These are phyloP conservation scores for Xylariaceae sp. DNA, from an alignment of 2,329 filamentous ascomycete genomes.

Conservation along the genomic window DNA sequence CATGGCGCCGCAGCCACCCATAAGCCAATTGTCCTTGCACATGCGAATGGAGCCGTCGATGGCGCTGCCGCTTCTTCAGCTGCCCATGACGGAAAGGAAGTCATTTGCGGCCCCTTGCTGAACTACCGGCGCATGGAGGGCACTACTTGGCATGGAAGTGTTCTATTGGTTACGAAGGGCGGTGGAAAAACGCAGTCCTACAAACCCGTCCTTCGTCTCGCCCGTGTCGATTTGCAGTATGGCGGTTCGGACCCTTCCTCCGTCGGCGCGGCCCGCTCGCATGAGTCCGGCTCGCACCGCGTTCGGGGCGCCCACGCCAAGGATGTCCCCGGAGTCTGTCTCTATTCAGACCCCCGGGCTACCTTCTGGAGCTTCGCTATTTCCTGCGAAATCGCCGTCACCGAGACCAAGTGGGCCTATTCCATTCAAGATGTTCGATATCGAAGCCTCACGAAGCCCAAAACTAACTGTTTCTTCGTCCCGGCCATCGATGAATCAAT, in stretches of 20 bases:
- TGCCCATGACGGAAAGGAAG: slow-evolving; percentile 48
- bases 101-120: slow-evolving; percentile 67
- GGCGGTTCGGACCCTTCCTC: slow-evolving; percentile 29
- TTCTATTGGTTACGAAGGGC: slow-evolving; percentile 74
- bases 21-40: slow-evolving; percentile 47
- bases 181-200: slow-evolving; percentile 55
- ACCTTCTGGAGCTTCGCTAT: slow-evolving; percentile 95
- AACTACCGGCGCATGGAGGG: slow-evolving; percentile 73
- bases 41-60: slow-evolving; percentile 29
- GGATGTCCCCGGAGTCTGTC: slow-evolving; percentile 49
- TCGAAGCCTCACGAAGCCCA: slow-evolving; percentile 50
- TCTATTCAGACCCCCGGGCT: slow-evolving; percentile 61
- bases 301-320: slow-evolving; percentile 36
- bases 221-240: slow-evolving; percentile 35
- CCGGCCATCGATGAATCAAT: slow-evolving; percentile 80
- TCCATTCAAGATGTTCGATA: slow-evolving; percentile 61
- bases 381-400: slow-evolving; percentile 64
- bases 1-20: slow-evolving; percentile 37
- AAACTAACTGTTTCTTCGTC: slow-evolving; percentile 72
- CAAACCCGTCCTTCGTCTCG: slow-evolving; percentile 55
- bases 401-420: slow-evolving; percentile 76
- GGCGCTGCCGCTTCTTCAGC: slow-evolving; percentile 4
- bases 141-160: slow-evolving; percentile 73
- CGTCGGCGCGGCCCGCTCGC: slow-evolving; percentile 28
- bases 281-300: slow-evolving; percentile 36